A percentile compares a stretch with the other conserved stretches of the same genome.
Evolutionary conservation across 176 grass and related monocot species (phyloP).

Genomic region (Dendrocalamus sinicus): DNA sequence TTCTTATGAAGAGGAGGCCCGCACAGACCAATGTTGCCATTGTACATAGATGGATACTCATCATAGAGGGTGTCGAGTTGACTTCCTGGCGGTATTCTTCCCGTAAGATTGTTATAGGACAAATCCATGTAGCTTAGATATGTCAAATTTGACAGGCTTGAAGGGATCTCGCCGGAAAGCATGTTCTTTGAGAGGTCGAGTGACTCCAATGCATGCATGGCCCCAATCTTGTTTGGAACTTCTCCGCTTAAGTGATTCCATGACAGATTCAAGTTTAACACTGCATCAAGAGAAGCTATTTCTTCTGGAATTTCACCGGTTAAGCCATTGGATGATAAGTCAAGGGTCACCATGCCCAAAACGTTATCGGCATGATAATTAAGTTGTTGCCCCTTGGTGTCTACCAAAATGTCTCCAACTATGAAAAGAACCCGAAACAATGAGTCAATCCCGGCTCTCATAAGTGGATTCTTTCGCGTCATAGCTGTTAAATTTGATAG

Average conservation of each 20-base stretch:
- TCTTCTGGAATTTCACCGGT: not conserved
- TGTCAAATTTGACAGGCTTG: too few species aligned
- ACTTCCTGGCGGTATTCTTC: not conserved
- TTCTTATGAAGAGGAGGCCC: constrained; percentile 19
- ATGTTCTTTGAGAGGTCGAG: too few species aligned
- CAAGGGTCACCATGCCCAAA: constrained; percentile 4
- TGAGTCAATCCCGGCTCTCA: not conserved
- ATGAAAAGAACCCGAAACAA: not conserved
- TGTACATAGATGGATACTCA: constrained; percentile 26
- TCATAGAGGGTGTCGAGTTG: constrained; percentile 1
- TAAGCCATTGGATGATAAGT: constrained; percentile 41
- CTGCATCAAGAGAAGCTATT: constrained; percentile 1
- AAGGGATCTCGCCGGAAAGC: too few species aligned
- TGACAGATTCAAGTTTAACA: constrained; percentile 31
- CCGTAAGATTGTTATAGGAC: constrained; percentile 2
- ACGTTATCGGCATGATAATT: not conserved
- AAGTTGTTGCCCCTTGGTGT: constrained; percentile 41
- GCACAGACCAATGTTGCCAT: constrained; percentile 37
- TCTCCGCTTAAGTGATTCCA: too few species aligned
- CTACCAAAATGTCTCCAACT: not conserved
- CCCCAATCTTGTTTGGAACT: too few species aligned
- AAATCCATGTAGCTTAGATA: too few species aligned
- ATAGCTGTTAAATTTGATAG: constrained; percentile 40
- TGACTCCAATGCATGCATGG: too few species aligned
- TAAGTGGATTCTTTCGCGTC: not conserved